Evolutionary conservation across 2,329 filamentous ascomycete genomes (phyloP).

Genomic region (Aspergillus persii): DNA sequence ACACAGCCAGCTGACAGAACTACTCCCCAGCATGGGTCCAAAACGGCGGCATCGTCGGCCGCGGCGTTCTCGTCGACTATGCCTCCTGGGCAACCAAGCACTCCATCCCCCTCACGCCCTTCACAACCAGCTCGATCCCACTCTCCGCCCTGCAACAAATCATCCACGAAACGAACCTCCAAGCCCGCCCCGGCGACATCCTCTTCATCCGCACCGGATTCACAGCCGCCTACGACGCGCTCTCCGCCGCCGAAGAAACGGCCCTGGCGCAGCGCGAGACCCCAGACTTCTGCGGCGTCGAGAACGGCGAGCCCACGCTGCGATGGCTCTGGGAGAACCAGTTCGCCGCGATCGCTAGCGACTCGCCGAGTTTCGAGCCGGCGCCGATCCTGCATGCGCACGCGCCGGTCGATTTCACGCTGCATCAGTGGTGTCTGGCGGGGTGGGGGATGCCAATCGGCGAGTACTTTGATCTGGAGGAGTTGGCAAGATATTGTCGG

Average conservation of each 20-base stretch:
- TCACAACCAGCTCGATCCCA: conserved; percentile 45
- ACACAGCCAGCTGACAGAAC: not conserved
- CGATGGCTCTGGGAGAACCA: conserved; percentile 58
- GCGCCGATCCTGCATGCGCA: conserved; percentile 39
- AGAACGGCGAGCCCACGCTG: conserved; percentile 49
- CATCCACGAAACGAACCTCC: conserved; percentile 43
- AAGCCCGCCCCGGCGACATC: conserved; percentile 51
- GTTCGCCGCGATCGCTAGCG: conserved; percentile 58
- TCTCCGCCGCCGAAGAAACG: conserved; percentile 37
- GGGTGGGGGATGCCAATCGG: conserved; percentile 51
- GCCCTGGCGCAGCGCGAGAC: conserved; percentile 31
- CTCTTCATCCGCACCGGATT: conserved; percentile 57
- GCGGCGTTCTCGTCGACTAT: conserved; percentile 51
- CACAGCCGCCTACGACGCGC: conserved; percentile 43
- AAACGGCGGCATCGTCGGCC: conserved; percentile 43
- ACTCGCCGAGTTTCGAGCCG: conserved; percentile 53
- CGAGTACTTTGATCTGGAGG: conserved; percentile 47
- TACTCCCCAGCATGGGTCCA: conserved; percentile 33
- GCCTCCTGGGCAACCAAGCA: conserved; percentile 43
- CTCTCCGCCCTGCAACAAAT: conserved; percentile 45
- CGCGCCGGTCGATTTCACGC: conserved; percentile 19
- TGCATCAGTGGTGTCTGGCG: conserved; percentile 39
- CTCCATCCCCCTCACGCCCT: conserved; percentile 37
- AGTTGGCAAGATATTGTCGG: conserved; percentile 37
- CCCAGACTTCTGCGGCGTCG: conserved; percentile 42